Conservation (phyloP, 768 basidiomycete genomes). For the Trichaptum fuscoviolaceum region DNA sequence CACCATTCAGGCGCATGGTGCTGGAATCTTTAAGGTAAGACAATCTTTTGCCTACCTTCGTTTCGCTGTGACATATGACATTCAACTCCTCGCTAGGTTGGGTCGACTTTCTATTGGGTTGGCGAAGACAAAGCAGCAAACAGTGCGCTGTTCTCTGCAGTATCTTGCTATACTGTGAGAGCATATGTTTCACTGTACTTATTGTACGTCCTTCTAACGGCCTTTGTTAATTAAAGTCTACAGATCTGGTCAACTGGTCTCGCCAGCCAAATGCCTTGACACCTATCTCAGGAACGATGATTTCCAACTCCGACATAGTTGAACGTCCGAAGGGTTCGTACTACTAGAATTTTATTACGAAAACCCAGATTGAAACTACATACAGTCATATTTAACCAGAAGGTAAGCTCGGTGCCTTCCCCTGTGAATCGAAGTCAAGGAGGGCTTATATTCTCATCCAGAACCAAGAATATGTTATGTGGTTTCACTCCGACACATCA, state of each 20-base stretch:
- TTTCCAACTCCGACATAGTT: conserved; percentile 52
- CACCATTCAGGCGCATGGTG: conserved; percentile 59
- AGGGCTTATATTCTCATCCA: conserved; percentile 16
- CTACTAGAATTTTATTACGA: not conserved
- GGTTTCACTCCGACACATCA: conserved; percentile 63
- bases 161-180: conserved; percentile 51
- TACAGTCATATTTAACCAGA: conserved; percentile 49
- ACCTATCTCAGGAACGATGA: conserved; percentile 48
- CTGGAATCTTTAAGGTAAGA: conserved; percentile 48
- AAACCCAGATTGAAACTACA: not conserved
- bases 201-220: conserved; percentile 3
- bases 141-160: conserved; percentile 49
- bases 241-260: conserved; percentile 48
- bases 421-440: not conserved
- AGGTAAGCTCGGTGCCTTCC: conserved; percentile 24
- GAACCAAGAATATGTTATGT: conserved; percentile 64
- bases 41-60: not conserved
- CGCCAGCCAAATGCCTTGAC: conserved; percentile 55
- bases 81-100: conserved; percentile 31
- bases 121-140: conserved; percentile 60
- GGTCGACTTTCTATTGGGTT: conserved; percentile 53
- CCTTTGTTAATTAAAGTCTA: conserved; percentile 28
- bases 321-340: conserved; percentile 55
- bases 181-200: not conserved
- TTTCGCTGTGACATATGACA: not conserved